Evolutionary conservation across 164 flowering plant genomes (phyloP), one percentile per base, ranked within the genome.

Genomic region (Umbellularia californica): DNA sequence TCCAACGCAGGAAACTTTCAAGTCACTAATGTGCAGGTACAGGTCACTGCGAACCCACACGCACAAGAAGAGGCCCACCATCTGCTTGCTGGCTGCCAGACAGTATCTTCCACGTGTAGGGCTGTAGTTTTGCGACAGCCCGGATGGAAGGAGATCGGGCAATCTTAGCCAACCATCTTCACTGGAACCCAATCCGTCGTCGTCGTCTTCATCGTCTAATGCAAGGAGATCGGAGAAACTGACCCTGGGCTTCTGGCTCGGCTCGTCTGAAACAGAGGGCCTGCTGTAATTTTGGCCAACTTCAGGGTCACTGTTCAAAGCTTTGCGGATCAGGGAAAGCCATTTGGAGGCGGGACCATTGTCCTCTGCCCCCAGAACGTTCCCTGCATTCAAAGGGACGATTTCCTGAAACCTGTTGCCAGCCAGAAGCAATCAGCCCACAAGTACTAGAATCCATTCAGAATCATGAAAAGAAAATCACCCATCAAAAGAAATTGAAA

Each of bases 351-450:
- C 93, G 1, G 97, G 92, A 3, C 84, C 85, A 11, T 73, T 77
- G 84, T 91, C 91, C 77, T 91, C 94, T 11, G 96, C 87, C 0
- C 98, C 98, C 0, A 93, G 78, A 24, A 93, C 94, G 71, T 93
- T 93, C 50, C 96, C 98, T 1, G 98, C 96, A 73, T 91, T 93
- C 14, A 93, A 78, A 28, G 98, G 98, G 41, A 93, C 98, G 69
- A 93, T 90, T 84, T 91, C 98, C 77, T 91, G 98, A 70, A 93
- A 93, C 83, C 96, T 90, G 86, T 28, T 70, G 28, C 50, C 17
- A 15, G 60, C 60, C 60, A 72, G 6, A 24, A 30, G 35, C 71
- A 30, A 27, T 74, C 47, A 50, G 51, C 9, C 50, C 12, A 12
- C 20, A 23, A 19, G 50, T 13, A 27, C 68, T n/a, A 68, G 73